A percentile compares a stretch with the other conserved stretches of the same genome.
phyloP scores from a whole-genome alignment of 1,139 yeast species.

The Candida dubliniensis region DNA sequence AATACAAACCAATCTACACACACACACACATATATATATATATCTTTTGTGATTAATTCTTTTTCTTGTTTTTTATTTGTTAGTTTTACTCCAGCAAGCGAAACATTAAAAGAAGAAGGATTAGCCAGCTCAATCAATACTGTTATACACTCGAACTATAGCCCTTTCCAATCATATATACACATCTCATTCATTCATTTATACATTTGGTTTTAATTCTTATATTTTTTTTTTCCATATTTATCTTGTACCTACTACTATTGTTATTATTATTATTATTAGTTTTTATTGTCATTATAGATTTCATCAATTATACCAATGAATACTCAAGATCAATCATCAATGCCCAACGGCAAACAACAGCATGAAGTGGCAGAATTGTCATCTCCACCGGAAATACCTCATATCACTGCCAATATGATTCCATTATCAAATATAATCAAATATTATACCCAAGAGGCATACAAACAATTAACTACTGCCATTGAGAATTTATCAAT shows the following conservation, averaged over 20 bases:
- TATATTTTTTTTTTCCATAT: too few relatives aligned
- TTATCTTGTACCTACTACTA: neutral
- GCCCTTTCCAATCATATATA: too few relatives aligned
- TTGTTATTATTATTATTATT: neutral
- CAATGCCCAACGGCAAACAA: conserved; percentile 3
- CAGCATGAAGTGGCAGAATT: neutral
- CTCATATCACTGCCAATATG: conserved; percentile 76
- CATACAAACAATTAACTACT: conserved; percentile 64
- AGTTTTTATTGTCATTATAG: neutral
- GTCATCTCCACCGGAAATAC: conserved; percentile 47
- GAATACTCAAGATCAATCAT: neutral
- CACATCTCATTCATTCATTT: too few relatives aligned
- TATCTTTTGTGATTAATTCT: too few relatives aligned
- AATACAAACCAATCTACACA: too few relatives aligned
- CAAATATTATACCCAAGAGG: conserved; percentile 58
- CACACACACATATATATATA: too few relatives aligned
- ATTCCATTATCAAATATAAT: conserved; percentile 62
- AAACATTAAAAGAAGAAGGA: too few relatives aligned
- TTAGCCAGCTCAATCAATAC: too few relatives aligned
- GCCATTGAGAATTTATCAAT: conserved; percentile 57
- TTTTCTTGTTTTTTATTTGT: too few relatives aligned
- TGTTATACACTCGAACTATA: too few relatives aligned
- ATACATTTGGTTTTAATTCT: too few relatives aligned
- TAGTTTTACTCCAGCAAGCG: too few relatives aligned
- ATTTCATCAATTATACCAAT: neutral